Evolutionary conservation across 805 yeast genomes (phyloP), one percentile per base, ranked within the genome.

Genomic region (Candida corydali): DNA sequence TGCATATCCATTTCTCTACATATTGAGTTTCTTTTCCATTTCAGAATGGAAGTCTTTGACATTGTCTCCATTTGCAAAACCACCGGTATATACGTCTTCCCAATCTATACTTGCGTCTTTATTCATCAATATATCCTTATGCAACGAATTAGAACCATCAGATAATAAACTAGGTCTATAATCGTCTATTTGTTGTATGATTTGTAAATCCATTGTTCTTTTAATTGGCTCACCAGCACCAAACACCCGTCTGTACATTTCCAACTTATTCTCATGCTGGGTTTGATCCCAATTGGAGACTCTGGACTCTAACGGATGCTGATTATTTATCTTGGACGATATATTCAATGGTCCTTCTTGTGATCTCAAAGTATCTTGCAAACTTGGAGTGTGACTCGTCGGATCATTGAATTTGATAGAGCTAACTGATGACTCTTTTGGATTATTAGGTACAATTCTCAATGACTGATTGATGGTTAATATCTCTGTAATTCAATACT

Each of bases 201-300:
- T 73, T 39, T 77, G 69, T 53, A 86, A 65, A 51, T 93, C 98
- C 96, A 93, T 88, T 22, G 81, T 78, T 53, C 97, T 75, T 54
- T 82, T 82, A 59, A 91, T 83, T 7, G 98, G 97, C 52, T 86
- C 98, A 8, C 93, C 96, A 32, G 91, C 78, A 11, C 98, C 98
- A 58, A 84, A 88, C 12, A 85, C 63, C 47, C 94, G 76, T 55
- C 95, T 76, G 60, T 85, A 81, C 41, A 78, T 78, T 55, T 88
- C 93, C 66, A 89, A 51, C 51, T 78, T 79, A 46, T 81, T 66
- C 20, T 78, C 78, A 23, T 74, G 73, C 52, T 87, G 88, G 9
- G 82, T 82, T 29, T 69, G 65, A 17, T 88, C 94, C 97, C 97
- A 93, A 51, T 78, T 73, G 38, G 65, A 60, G 26, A 93, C 60